Percentiles rank a stretch among this genome's conserved stretches.
These are phyloP conservation scores for Herpotrichia juniperi DNA, from an alignment of 2,329 filamentous ascomycete species.

Conservation along the genomic window DNA sequence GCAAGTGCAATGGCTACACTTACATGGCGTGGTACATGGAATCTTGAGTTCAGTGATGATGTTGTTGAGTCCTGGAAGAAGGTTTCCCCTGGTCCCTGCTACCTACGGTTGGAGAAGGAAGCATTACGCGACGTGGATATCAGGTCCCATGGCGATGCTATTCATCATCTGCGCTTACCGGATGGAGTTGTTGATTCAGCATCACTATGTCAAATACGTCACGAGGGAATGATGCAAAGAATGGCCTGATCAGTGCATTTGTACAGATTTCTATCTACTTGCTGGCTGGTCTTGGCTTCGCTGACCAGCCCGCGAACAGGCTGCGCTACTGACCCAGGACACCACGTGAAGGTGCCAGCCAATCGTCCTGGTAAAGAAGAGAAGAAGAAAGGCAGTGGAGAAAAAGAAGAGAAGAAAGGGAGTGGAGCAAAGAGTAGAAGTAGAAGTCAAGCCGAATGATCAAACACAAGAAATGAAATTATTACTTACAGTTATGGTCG, in stretches of 20 bases:
- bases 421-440: slow-evolving; percentile 10
- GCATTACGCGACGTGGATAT: slow-evolving; percentile 23
- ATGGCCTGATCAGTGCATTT: slow-evolving; percentile 19
- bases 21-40: slow-evolving; percentile 26
- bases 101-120: slow-evolving; percentile 24
- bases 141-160: slow-evolving; percentile 23
- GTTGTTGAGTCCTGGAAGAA: slow-evolving; percentile 24
- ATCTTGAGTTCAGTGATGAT: slow-evolving; percentile 23
- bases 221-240: slow-evolving; percentile 24
- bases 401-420: slow-evolving; percentile 10
- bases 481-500: slow-evolving; percentile 9
- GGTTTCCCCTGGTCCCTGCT: slow-evolving; percentile 21
- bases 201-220: slow-evolving; percentile 23
- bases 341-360: slow-evolving; percentile 11
- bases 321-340: slow-evolving; percentile 13
- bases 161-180: slow-evolving; percentile 25
- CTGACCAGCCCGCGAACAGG: slow-evolving; percentile 16
- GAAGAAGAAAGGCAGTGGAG: slow-evolving; percentile 7
- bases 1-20: slow-evolving; percentile 22
- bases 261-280: slow-evolving; percentile 14
- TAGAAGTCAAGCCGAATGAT: slow-evolving; percentile 10
- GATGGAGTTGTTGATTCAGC: slow-evolving; percentile 23
- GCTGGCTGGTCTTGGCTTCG: slow-evolving; percentile 17
- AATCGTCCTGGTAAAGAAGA: slow-evolving; percentile 12
- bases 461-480: slow-evolving; percentile 9